Base-by-base conservation (phyloP, 306 rosid species). In the Trifolium fragiferum region DNA sequence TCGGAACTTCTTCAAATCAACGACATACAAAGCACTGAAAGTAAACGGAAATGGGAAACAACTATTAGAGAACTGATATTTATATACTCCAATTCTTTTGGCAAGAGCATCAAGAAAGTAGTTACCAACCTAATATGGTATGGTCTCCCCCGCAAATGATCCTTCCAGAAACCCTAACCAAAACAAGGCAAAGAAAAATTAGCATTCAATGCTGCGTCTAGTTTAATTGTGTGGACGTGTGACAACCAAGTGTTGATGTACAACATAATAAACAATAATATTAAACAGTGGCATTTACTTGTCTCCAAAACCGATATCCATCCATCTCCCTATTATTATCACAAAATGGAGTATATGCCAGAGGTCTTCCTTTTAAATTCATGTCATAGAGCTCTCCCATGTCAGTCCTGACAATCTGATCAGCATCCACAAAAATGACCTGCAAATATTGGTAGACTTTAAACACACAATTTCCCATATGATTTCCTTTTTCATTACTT, bases 351-450 rank as follows among this genome's bases (percentile, higher is more conserved):
- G 99, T 95, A 79, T 95, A 95, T 35, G 97, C 99, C 73, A 94
- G 86, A 50, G 97, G 96, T 73, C 80, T 90, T 81, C 98, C 98
- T 87, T 86, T 91, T 72, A 94, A 84, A 83, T 94, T 88, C 98
- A 94, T 91, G 88, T 94, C 97, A 80, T 91, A 94, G 55, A 94
- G 96, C 74, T 94, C 98, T 84, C 97, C 98, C 97, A 91, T 94
- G 88, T 94, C 97, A 32, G 98, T 77, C 86, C 98, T 90, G 23
- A 94, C 90, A 77, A 94, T 15, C 60, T 95, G 99, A 87, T 95
- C 99, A 1, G 99, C 99, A 73, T 95, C 99, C 74, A 95, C 99
- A 72, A 95, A 95, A 82, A 95, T 89, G 83, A 94, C 98, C 99
- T 94, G 90, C 84, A 76, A 77, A 86, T 69, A 68, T 51, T n/a